phyloP scores from a whole-genome alignment of 1,284 basidiomycete species.

The Leccinum insolens region DNA sequence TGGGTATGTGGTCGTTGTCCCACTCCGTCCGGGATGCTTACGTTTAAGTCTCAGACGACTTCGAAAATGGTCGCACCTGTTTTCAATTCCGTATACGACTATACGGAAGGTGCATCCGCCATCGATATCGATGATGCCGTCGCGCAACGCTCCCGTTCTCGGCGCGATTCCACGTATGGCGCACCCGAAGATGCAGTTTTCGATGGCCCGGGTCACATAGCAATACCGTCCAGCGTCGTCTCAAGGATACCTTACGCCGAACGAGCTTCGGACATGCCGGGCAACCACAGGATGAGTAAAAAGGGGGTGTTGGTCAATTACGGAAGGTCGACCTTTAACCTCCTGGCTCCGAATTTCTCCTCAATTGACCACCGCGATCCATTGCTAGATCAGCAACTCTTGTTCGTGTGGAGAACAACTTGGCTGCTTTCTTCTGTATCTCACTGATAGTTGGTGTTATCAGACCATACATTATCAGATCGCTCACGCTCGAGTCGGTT shows the following conservation, averaged over 20 bases:
- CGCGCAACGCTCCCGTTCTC: constrained; percentile 47
- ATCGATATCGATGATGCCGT: constrained; percentile 68
- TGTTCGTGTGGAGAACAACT: not conserved
- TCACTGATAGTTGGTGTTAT: constrained; percentile 8
- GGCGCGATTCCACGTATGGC: constrained; percentile 69
- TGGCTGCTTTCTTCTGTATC: not conserved
- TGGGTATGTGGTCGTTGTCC: too few species aligned
- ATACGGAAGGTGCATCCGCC: constrained; percentile 81
- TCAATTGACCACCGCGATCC: constrained; percentile 6
- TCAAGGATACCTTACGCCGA: constrained; percentile 75
- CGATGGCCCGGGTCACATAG: constrained; percentile 71
- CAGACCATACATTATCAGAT: not conserved
- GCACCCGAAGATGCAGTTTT: constrained; percentile 59
- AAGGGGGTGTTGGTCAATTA: constrained; percentile 21
- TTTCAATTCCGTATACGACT: constrained; percentile 50
- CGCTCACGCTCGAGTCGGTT: not conserved
- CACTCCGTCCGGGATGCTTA: too few species aligned
- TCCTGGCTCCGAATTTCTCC: constrained; percentile 11
- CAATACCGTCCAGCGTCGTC: constrained; percentile 68
- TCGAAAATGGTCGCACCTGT: constrained; percentile 16
- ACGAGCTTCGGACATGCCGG: constrained; percentile 17
- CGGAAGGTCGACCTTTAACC: constrained; percentile 14
- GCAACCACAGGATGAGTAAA: constrained; percentile 5
- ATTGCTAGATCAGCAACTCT: constrained; percentile 2
- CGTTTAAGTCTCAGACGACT: not conserved